phyloP scores from a whole-genome alignment of 2,329 filamentous ascomycete genomes.

The Blastomyces silverae region DNA sequence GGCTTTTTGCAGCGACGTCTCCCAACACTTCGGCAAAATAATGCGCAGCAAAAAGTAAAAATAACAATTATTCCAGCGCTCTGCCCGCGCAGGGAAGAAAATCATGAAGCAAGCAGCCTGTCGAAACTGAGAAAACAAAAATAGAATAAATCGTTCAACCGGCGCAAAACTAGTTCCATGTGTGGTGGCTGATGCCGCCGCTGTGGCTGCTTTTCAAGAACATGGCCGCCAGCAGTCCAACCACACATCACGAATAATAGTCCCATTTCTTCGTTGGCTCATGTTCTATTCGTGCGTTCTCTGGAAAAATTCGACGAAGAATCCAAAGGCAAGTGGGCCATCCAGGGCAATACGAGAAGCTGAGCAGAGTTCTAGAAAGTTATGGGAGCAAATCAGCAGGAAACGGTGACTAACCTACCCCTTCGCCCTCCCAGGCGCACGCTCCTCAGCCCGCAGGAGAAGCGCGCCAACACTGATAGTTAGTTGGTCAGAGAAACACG shows the following conservation, averaged over 20 bases:
- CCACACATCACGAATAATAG: not conserved
- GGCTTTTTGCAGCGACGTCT: not conserved
- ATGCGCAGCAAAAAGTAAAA: not conserved
- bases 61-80: not conserved
- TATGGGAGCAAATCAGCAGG: not conserved
- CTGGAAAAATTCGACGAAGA: not conserved
- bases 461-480: too few species aligned
- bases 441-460: not conserved
- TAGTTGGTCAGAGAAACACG: not conserved
- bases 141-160: not conserved
- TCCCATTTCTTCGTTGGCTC: not conserved
- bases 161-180: not conserved
- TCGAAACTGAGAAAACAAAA: not conserved
- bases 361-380: not conserved
- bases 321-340: not conserved
- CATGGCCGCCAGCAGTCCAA: too few species aligned
- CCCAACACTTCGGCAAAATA: not conserved
- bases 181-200: not conserved
- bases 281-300: not conserved
- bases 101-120: not conserved
- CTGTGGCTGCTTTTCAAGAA: not conserved
- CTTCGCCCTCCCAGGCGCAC: not conserved
- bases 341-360: not conserved
- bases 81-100: not conserved
- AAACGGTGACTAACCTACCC: not conserved